Evolutionary conservation across 139 green algal genomes (phyloP), one percentile per base, ranked within the genome.

Genomic region (Trebouxia sp.): DNA sequence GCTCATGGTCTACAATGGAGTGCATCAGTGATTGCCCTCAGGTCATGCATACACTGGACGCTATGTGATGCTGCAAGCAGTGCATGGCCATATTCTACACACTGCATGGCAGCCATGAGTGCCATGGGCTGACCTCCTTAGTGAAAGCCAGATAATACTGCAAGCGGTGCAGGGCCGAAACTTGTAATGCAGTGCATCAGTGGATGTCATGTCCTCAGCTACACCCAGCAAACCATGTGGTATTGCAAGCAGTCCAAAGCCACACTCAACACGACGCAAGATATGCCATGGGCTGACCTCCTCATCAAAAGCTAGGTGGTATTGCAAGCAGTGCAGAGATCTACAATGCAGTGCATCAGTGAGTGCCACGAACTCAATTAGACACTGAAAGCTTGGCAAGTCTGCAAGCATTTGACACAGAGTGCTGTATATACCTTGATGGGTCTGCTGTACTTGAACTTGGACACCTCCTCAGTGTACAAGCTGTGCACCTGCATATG

Each of bases 401-500:
- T n/a, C n/a, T n/a, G n/a, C n/a, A n/a, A n/a, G n/a, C n/a, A n/a
- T n/a, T n/a, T n/a, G n/a, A n/a, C n/a, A 51, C 6, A 37, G 26
- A 75, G 35, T 11, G 6, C 12, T 20, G 37, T 35, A 50, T 30
- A 66, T 43, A 92, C 90, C 84, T 82, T 87, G 41, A 97, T 50
- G 0, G 91, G 86, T 1, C 76, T 47, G 26, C 83, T 86, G 79
- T 88, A 91, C 9, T 93, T 90, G 47, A 91, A 84, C 9, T 80
- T 83, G 15, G 78, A 80, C 8, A 75, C 81, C 45, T 91, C 82
- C 1, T 94, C 88, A 3, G 83, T 92, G 84, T 96, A 97, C 14
- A 97, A 85, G 70, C 84, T 85, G 28, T 86, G 69, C 5, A 90
- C 65, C 84, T 89, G 65, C 80, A 83, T 5, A 9, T 35, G 4